phyloP scores from a whole-genome alignment of 2,329 filamentous ascomycete genomes.

The Sporothrix phasma region DNA sequence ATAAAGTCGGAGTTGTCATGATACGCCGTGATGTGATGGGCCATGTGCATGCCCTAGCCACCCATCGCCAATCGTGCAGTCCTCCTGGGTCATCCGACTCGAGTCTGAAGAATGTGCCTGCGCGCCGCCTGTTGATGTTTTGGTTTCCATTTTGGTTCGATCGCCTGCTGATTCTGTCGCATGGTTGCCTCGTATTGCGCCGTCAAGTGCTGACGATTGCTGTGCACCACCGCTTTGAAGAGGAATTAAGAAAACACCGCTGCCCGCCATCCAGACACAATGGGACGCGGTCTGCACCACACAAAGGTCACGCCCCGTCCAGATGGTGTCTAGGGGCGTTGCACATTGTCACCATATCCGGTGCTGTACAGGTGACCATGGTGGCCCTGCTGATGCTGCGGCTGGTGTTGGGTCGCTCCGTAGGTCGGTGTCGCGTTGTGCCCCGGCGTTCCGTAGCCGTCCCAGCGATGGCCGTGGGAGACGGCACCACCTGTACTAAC shows the following conservation, averaged over 20 bases:
- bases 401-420: conserved; percentile 12
- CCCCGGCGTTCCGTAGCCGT: conserved; percentile 16
- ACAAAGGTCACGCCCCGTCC: background rate
- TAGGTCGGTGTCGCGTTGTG: conserved; percentile 1
- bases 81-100: background rate
- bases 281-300: too few relatives aligned
- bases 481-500: background rate
- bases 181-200: background rate
- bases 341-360: conserved; percentile 17
- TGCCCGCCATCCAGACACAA: background rate
- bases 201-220: background rate
- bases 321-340: conserved; percentile 13
- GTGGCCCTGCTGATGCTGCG: conserved; percentile 13
- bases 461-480: conserved; percentile 15
- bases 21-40: background rate
- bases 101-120: background rate
- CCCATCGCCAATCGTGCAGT: background rate
- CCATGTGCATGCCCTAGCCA: too few relatives aligned
- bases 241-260: too few relatives aligned
- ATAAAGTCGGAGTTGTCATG: too few relatives aligned
- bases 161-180: background rate
- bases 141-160: background rate
- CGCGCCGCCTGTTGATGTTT: background rate
- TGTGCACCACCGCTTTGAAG: background rate
- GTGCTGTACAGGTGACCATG: conserved; percentile 17